Conservation (phyloP, 2,329 filamentous ascomycete species). For the Sphaceloma murrayae region DNA sequence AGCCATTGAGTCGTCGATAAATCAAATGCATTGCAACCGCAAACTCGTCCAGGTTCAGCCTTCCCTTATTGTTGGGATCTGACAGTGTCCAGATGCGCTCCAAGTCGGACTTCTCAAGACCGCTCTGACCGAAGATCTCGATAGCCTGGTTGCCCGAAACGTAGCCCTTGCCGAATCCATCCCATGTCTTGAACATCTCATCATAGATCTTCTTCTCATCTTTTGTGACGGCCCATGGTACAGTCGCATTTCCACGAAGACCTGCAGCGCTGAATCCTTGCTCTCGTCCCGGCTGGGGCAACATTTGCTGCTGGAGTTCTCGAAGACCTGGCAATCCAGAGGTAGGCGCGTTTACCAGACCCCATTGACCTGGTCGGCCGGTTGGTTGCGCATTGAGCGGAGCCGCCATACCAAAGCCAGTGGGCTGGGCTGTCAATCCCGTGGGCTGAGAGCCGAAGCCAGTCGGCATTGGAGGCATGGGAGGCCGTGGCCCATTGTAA, state of each 20-base stretch:
- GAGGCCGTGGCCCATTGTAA: slow-evolving; percentile 69
- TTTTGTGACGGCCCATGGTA: slow-evolving; percentile 98
- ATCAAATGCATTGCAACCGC: slow-evolving; percentile 98
- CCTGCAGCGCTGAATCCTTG: slow-evolving; percentile 77
- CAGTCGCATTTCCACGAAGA: slow-evolving; percentile 83
- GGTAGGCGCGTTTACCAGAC: slow-evolving; percentile 88
- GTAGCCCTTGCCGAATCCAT: slow-evolving; percentile 84
- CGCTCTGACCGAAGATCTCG: slow-evolving; percentile 95
- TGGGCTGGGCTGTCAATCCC: slow-evolving; percentile 50
- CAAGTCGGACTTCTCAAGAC: slow-evolving; percentile 78
- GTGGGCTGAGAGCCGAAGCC: slow-evolving; percentile 47
- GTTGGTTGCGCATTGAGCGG: slow-evolving; percentile 87
- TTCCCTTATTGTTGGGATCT: slow-evolving; percentile 87
- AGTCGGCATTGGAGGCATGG: slow-evolving; percentile 75
- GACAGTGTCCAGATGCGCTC: slow-evolving; percentile 92
- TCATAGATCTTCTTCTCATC: slow-evolving; percentile 98
- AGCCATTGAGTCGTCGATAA: slow-evolving; percentile 92
- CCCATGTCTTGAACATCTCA: slow-evolving; percentile 89
- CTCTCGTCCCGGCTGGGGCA: slow-evolving; percentile 92
- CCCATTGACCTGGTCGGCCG: slow-evolving; percentile 89
- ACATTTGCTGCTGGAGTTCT: slow-evolving; percentile 83
- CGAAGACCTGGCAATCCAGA: slow-evolving; percentile 89
- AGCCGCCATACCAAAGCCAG: slow-evolving; percentile 51
- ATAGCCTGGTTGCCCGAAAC: slow-evolving; percentile 89
- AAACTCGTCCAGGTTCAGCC: slow-evolving; percentile 92